phyloP scores from a whole-genome alignment of 2,329 filamentous ascomycete species.

The Penicillium verrucosum region DNA sequence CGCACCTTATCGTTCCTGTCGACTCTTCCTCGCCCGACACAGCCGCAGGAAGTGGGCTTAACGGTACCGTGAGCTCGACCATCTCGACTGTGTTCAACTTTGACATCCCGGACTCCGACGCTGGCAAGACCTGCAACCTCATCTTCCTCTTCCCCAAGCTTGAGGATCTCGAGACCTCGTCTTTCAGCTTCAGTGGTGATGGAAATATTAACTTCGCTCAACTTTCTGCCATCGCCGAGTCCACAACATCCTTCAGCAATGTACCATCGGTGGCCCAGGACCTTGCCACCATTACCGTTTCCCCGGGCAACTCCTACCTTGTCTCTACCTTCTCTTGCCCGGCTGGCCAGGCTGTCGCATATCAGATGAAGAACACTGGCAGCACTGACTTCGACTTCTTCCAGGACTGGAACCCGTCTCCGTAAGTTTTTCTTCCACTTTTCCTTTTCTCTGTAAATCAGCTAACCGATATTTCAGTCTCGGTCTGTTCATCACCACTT shows the following conservation, averaged over 20 bases:
- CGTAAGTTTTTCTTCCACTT: slow-evolving; percentile 34
- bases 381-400: slow-evolving; percentile 58
- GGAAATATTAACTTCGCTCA: slow-evolving; percentile 55
- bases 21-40: slow-evolving; percentile 53
- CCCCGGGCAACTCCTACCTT: slow-evolving; percentile 54
- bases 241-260: slow-evolving; percentile 54
- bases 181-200: slow-evolving; percentile 53
- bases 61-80: slow-evolving; percentile 53
- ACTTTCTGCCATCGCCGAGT: slow-evolving; percentile 47
- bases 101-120: slow-evolving; percentile 55
- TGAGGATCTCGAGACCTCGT: slow-evolving; percentile 57
- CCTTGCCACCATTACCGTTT: slow-evolving; percentile 46
- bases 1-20: slow-evolving; percentile 62
- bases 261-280: slow-evolving; percentile 47
- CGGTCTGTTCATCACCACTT: slow-evolving; percentile 44
- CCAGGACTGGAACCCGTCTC: slow-evolving; percentile 59
- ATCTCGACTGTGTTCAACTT: slow-evolving; percentile 66
- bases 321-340: slow-evolving; percentile 56
- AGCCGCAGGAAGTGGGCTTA: slow-evolving; percentile 53
- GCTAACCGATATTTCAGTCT: slow-evolving; percentile 30
- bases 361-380: slow-evolving; percentile 52
- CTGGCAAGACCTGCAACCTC: slow-evolving; percentile 61
- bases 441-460: not conserved
- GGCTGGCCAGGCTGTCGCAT: slow-evolving; percentile 51
- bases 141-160: slow-evolving; percentile 63